Conservation (phyloP, 441 rosid genomes). For the Populus hybrid region DNA sequence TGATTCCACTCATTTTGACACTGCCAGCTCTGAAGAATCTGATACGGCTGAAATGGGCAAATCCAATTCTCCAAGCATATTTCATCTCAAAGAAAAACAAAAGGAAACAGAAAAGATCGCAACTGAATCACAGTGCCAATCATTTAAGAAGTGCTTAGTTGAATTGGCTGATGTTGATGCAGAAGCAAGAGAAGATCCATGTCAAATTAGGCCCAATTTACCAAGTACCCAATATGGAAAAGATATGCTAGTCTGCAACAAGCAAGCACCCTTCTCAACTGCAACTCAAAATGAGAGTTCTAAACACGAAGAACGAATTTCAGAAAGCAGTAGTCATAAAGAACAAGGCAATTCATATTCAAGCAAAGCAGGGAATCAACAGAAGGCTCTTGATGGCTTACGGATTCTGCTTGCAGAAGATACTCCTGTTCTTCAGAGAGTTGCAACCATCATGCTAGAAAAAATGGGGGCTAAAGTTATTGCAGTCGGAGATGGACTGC, state of each 20-base stretch:
- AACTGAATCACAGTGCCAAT: slow-evolving; percentile 26
- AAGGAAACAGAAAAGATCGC: slow-evolving; percentile 25
- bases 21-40: slow-evolving; percentile 71
- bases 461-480: slow-evolving; percentile 83
- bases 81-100: slow-evolving; percentile 24
- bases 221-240: slow-evolving; percentile 18
- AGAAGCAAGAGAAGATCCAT: slow-evolving; percentile 30
- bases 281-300: slow-evolving; percentile 13
- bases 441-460: slow-evolving; percentile 92
- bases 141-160: slow-evolving; percentile 36
- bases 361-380: slow-evolving; percentile 38
- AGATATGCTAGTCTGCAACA: slow-evolving; percentile 1
- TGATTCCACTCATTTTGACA: slow-evolving; percentile 56
- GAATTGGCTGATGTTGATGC: slow-evolving; percentile 30
- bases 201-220: slow-evolving; percentile 13
- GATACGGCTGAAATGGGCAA: slow-evolving; percentile 34
- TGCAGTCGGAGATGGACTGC: slow-evolving; percentile 85
- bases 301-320: slow-evolving; percentile 26
- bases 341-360: slow-evolving; percentile 35
- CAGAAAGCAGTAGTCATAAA: slow-evolving; percentile 27
- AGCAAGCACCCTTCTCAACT: slow-evolving; percentile 6
- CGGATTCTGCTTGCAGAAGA: slow-evolving; percentile 89
- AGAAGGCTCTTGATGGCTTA: slow-evolving; percentile 66
- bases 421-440: slow-evolving; percentile 88
- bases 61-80: slow-evolving; percentile 19